Base-by-base conservation (phyloP, 352 stramenopile genomes). In the Phytophthora pinifolia region DNA sequence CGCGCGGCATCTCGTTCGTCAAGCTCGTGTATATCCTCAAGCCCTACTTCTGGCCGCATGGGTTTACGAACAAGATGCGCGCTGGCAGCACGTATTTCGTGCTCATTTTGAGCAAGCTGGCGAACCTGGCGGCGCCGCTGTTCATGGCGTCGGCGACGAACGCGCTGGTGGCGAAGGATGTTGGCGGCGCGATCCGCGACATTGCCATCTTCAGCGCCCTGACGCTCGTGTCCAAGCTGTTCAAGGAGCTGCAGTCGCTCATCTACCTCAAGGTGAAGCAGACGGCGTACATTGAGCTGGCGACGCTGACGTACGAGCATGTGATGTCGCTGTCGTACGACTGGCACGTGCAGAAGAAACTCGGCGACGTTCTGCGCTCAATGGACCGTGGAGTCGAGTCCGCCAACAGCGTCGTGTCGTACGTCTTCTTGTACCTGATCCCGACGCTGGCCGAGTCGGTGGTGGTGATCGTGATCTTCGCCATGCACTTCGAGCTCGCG, bases 311-410 rank as follows among this genome's bases (percentile, higher is more conserved):
- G 36, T 99, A 99, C 79, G 82, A 90, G 35, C 97, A 99, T 66
- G 71, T 99, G 8, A 96, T 98, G 62, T 86, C 72, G 27, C 78
- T 99, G 6, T 98, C 87, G 62, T 92, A 99, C 43, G 94, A 99
- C 77, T 99, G 96, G 96, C 96, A 99, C 74, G 77, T 99, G 29
- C 89, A 89, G 44, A 99, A 99, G 74, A 98, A 98, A 64, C 77
- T 99, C 41, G 96, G 97, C 22, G 96, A 98, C 65, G 94, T 99
- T 29, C 77, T 99, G 37, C 81, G 96, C 25, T 94, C 84, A 0
- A 97, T 98, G 88, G 89, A 98, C 65, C 76, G 93, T 18, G 91
- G 92, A 36, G 87, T 97, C 25, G 80, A 93, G 50, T 95, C 90
- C n/a, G 90, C 90, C 29, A 96, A 97, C 69, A 94, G 83, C 27